Evolutionary conservation across 495 filamentous ascomycete genomes (phyloP).

Genomic region (Tuber magnatum): DNA sequence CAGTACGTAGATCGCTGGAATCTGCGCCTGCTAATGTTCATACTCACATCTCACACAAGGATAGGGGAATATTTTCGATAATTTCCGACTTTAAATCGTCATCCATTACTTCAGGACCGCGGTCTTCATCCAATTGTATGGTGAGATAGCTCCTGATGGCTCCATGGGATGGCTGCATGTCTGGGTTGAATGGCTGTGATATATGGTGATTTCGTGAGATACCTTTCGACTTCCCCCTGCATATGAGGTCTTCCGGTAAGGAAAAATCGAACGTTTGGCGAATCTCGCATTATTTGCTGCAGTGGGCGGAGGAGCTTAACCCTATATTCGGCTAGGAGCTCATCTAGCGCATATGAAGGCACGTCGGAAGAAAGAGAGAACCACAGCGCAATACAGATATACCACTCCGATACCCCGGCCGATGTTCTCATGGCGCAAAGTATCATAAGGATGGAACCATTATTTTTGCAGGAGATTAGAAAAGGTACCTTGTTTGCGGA

Average conservation of each 20-base stretch:
- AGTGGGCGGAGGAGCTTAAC: not conserved
- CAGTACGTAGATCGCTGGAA: not conserved
- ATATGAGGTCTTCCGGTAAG: not conserved
- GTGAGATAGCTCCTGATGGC: not conserved
- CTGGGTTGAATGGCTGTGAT: not conserved
- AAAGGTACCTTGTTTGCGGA: not conserved
- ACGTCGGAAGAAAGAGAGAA: not conserved
- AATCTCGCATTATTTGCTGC: not conserved
- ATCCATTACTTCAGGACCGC: not conserved
- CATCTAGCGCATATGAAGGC: not conserved
- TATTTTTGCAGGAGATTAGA: not conserved
- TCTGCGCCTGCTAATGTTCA: not conserved
- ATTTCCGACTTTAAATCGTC: not conserved
- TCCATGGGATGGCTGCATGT: not conserved
- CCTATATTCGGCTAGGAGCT: not conserved
- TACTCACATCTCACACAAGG: not conserved
- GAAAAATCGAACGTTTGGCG: not conserved
- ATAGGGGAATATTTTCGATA: not conserved
- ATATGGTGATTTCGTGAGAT: not conserved
- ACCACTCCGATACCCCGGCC: not conserved
- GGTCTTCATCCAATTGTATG: not conserved
- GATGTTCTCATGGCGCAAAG: not conserved
- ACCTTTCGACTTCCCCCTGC: not conserved
- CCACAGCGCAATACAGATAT: not conserved
- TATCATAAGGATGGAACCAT: not conserved